A percentile compares a stretch with the other conserved stretches of the same genome.
These are phyloP conservation scores for Chamaenerion angustifolium DNA, from an alignment of 345 rosid genomes.

Conservation along the genomic window DNA sequence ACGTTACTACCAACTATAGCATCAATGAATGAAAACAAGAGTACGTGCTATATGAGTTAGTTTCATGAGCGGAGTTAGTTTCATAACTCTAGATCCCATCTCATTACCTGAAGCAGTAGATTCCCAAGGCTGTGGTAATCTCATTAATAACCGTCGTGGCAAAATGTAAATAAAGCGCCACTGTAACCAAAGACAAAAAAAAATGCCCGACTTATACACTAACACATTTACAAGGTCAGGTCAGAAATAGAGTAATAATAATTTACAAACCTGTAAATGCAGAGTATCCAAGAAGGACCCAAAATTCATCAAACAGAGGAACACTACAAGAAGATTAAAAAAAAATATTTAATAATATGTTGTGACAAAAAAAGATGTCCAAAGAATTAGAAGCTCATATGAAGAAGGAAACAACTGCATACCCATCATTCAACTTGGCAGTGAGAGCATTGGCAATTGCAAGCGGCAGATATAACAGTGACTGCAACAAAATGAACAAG, in stretches of 20 bases:
- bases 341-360: not conserved
- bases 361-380: not conserved
- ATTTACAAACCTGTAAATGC: slow-evolving; percentile 46
- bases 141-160: slow-evolving; percentile 91
- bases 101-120: slow-evolving; percentile 86
- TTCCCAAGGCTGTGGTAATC: slow-evolving; percentile 88
- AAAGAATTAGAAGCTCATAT: not conserved
- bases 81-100: not conserved
- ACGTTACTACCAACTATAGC: not conserved
- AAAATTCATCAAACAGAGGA: slow-evolving; percentile 77
- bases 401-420: slow-evolving; percentile 10
- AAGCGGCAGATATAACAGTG: slow-evolving; percentile 78
- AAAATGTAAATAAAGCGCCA: slow-evolving; percentile 62
- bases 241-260: not conserved
- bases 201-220: not conserved
- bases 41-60: not conserved
- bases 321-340: slow-evolving; percentile 32
- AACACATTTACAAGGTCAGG: not conserved
- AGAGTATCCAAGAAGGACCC: slow-evolving; percentile 93
- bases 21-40: not conserved
- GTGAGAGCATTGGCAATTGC: slow-evolving; percentile 92
- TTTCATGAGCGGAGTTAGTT: not conserved
- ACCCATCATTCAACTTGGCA: slow-evolving; percentile 91
- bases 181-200: slow-evolving; percentile 21
- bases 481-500: slow-evolving; percentile 29